phyloP scores from a whole-genome alignment of 2,329 filamentous ascomycete genomes.

The Trichocomaceae sp. region DNA sequence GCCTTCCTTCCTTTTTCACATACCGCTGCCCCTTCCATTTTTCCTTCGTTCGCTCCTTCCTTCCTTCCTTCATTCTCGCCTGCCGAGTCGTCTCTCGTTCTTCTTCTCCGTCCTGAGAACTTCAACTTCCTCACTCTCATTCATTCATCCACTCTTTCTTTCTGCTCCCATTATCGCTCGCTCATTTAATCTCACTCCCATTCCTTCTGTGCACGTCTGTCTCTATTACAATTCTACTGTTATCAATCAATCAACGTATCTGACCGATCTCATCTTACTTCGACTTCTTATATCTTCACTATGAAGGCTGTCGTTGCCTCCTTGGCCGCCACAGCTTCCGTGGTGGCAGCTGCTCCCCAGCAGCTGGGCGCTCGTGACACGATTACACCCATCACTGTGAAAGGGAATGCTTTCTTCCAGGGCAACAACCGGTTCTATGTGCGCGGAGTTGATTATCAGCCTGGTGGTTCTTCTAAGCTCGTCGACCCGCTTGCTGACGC shows the following conservation, averaged over 20 bases:
- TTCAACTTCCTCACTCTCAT: neutral
- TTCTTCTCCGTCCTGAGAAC: neutral
- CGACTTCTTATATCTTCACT: slow-evolving; percentile 19
- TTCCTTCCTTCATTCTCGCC: neutral
- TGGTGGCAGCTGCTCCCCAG: slow-evolving; percentile 41
- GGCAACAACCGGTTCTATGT: slow-evolving; percentile 52
- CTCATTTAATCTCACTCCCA: neutral
- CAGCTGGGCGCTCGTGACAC: slow-evolving; percentile 33
- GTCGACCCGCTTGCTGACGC: slow-evolving; percentile 70
- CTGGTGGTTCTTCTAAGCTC: slow-evolving; percentile 56
- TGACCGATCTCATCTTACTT: neutral
- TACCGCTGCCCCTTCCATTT: neutral
- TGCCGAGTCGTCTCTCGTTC: neutral
- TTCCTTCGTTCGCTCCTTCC: neutral
- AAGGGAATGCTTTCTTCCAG: slow-evolving; percentile 62
- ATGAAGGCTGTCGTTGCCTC: slow-evolving; percentile 51
- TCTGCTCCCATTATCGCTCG: neutral
- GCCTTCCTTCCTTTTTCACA: slow-evolving; percentile 5
- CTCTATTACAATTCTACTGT: neutral
- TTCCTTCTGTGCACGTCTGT: neutral
- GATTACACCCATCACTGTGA: slow-evolving; percentile 53
- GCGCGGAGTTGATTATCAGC: slow-evolving; percentile 57
- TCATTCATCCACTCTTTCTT: slow-evolving; percentile 1
- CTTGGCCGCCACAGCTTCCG: slow-evolving; percentile 37
- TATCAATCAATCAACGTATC: neutral